Evolutionary conservation across 1,284 basidiomycete genomes (phyloP).

Genomic region (Ganoderma resinaceum): DNA sequence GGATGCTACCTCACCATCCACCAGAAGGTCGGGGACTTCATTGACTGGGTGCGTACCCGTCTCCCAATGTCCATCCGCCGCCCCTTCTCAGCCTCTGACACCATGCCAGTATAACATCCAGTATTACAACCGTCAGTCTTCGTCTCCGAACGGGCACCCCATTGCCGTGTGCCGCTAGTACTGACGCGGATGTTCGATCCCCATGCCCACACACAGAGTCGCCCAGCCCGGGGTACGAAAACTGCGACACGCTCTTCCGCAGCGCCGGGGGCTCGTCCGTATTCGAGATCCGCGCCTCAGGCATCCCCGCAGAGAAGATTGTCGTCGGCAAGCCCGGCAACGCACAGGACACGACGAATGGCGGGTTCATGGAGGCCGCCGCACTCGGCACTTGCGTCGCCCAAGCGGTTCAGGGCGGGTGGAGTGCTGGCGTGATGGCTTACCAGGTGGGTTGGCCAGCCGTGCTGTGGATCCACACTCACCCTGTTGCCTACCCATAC

Average conservation of each 20-base stretch:
- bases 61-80: too few relatives aligned
- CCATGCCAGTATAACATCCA: conserved; percentile 51
- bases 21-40: conserved; percentile 55
- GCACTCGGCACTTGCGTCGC: conserved; percentile 61
- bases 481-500: conserved; percentile 33
- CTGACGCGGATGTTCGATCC: background rate
- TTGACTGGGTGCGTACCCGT: conserved; percentile 42
- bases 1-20: conserved; percentile 68
- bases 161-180: background rate
- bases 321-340: conserved; percentile 70
- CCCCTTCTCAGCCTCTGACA: background rate
- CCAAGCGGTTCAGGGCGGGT: conserved; percentile 60
- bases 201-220: conserved; percentile 49
- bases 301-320: conserved; percentile 55
- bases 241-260: conserved; percentile 59
- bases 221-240: conserved; percentile 51
- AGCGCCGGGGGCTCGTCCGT: conserved; percentile 53
- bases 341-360: conserved; percentile 53
- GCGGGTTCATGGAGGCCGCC: conserved; percentile 61
- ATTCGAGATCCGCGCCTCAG: conserved; percentile 68
- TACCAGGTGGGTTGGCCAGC: conserved; percentile 19
- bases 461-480: background rate
- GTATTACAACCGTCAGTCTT: conserved; percentile 65
- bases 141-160: background rate
- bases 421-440: conserved; percentile 48